phyloP scores from a whole-genome alignment of 2,329 filamentous ascomycete genomes.

The Xylaria sp. region DNA sequence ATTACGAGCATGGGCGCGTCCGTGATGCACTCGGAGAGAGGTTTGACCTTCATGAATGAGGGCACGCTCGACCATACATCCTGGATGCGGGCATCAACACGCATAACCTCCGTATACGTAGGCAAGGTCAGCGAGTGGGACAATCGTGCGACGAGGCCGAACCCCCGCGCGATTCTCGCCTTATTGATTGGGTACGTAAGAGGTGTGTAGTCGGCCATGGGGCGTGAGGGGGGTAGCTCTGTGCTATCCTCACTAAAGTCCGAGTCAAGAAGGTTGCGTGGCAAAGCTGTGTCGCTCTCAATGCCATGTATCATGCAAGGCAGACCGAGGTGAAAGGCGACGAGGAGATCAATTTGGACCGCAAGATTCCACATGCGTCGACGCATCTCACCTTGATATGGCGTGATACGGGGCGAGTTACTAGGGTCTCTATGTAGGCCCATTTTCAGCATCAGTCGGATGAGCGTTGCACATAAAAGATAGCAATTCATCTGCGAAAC shows the following conservation, averaged over 20 bases:
- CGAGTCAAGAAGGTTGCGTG: constrained; percentile 72
- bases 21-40: constrained; percentile 61
- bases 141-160: constrained; percentile 62
- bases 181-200: constrained; percentile 67
- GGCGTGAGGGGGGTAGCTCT: constrained; percentile 66
- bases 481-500: constrained; percentile 66
- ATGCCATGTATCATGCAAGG: constrained; percentile 73
- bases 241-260: constrained; percentile 69
- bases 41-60: constrained; percentile 59
- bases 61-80: constrained; percentile 60
- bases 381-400: constrained; percentile 66
- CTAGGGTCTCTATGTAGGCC: constrained; percentile 67
- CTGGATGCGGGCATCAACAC: constrained; percentile 59
- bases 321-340: constrained; percentile 74
- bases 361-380: constrained; percentile 65
- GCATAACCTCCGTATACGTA: constrained; percentile 61
- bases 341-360: constrained; percentile 70
- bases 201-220: constrained; percentile 68
- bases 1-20: constrained; percentile 61
- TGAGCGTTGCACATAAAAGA: constrained; percentile 60
- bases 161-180: constrained; percentile 58
- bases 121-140: constrained; percentile 62
- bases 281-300: constrained; percentile 71
- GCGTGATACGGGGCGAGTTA: constrained; percentile 61
- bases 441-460: constrained; percentile 69